Conservation (phyloP, 2,329 filamentous ascomycete genomes). For the Dryadomyces sulphureus region DNA sequence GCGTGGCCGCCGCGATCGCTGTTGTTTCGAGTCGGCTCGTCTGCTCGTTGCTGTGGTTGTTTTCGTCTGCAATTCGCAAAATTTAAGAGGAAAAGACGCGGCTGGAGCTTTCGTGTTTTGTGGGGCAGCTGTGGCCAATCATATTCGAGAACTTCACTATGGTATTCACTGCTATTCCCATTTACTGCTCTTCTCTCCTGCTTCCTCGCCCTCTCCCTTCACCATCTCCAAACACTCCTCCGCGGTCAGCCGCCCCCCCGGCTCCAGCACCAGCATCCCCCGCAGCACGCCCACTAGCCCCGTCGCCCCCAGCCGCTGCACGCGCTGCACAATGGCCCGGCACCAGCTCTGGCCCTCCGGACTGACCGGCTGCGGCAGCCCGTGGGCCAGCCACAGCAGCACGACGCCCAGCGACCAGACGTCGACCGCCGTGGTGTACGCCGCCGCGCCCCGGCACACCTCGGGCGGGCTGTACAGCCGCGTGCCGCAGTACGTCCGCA, state of each 20-base stretch:
- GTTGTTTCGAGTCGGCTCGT: not conserved
- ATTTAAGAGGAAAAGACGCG: conserved; percentile 8
- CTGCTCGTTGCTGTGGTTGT: not conserved
- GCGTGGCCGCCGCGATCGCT: not conserved
- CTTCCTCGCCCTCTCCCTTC: no score
- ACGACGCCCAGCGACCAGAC: conserved; percentile 1
- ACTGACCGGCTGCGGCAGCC: not conserved
- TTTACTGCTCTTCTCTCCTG: no score
- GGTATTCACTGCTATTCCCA: no score
- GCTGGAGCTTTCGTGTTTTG: conserved; percentile 9
- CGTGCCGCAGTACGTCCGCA: not conserved
- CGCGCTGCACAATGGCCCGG: not conserved
- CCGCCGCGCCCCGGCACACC: not conserved
- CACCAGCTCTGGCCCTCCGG: not conserved
- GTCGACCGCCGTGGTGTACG: not conserved
- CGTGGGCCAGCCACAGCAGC: not conserved
- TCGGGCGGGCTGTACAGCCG: not conserved
- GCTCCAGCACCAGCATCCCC: not conserved
- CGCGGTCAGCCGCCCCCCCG: not conserved
- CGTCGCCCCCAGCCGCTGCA: not conserved
- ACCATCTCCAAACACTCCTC: not conserved
- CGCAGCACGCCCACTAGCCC: not conserved
- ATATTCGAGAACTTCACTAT: no score
- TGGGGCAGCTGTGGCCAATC: no score
- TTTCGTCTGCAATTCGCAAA: no score